These are phyloP conservation scores for Penicillium parvum DNA, from an alignment of 495 filamentous ascomycete species.

Conservation along the genomic window DNA sequence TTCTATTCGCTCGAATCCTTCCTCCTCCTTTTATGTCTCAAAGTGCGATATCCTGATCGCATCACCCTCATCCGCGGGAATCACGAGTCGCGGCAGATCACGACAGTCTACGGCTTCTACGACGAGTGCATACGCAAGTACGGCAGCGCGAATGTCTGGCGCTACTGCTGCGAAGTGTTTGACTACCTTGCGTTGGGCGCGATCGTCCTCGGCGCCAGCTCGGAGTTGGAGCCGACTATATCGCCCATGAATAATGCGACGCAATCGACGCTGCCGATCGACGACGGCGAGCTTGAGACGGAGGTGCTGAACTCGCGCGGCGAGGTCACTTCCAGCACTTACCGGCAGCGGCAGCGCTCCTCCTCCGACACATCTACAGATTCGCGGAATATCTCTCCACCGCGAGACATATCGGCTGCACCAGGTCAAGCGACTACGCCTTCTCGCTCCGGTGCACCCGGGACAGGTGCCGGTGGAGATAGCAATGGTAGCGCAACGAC, in stretches of 20 bases:
- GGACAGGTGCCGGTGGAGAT: conserved; percentile 68
- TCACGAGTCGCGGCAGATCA: conserved; percentile 96
- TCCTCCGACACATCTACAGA: conserved; percentile 33
- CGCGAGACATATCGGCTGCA: conserved; percentile 43
- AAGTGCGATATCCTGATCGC: conserved; percentile 95
- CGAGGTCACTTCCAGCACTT: conserved; percentile 69
- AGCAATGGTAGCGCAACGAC: conserved; percentile 52
- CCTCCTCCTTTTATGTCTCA: conserved; percentile 88
- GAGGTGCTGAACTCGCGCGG: conserved; percentile 83
- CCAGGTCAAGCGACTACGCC: conserved; percentile 25
- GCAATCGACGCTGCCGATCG: conserved; percentile 42
- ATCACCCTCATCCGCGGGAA: conserved; percentile 97
- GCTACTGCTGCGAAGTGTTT: conserved; percentile 98
- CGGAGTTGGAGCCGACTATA: conserved; percentile 54
- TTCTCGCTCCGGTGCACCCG: conserved; percentile 63
- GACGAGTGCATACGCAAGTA: conserved; percentile 98
- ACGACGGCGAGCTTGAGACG: conserved; percentile 76
- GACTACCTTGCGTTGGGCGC: conserved; percentile 96
- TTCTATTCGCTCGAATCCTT: conserved; percentile 98
- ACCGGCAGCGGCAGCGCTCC: conserved; percentile 42
- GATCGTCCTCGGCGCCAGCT: conserved; percentile 84
- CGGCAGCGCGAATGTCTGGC: conserved; percentile 95
- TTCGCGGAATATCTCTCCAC: conserved; percentile 39
- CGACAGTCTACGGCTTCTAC: conserved; percentile 97
- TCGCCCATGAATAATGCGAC: conserved; percentile 41